Evolutionary conservation across 768 basidiomycete genomes (phyloP).

Genomic region (Suillus cothurnatus): DNA sequence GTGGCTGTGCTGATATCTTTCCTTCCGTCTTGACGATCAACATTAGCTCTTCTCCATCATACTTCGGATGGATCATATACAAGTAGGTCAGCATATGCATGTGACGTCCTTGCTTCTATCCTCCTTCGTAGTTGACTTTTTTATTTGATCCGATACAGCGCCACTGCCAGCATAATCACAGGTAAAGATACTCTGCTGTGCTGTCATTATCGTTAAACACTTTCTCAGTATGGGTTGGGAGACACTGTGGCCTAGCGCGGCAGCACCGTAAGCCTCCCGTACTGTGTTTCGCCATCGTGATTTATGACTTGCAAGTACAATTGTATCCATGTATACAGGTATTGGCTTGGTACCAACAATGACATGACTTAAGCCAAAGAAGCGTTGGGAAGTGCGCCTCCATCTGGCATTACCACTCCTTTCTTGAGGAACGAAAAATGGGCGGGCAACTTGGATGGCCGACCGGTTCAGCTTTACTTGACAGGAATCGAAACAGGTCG

Average conservation of each 20-base stretch:
- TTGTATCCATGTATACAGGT: not conserved
- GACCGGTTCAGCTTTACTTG: not conserved
- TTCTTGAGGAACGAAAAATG: not conserved
- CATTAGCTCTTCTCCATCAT: not conserved
- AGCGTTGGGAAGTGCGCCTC: not conserved
- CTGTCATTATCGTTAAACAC: not conserved
- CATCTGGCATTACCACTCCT: not conserved
- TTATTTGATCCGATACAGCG: not conserved
- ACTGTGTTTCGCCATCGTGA: not conserved
- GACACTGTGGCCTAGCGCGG: too few relatives aligned
- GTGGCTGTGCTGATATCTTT: not conserved
- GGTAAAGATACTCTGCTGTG: not conserved
- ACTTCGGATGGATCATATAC: not conserved
- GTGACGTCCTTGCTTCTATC: not conserved
- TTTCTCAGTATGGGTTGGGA: not conserved
- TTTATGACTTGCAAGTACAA: too few relatives aligned
- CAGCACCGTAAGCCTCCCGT: not conserved
- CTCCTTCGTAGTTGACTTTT: not conserved
- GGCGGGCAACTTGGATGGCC: not conserved
- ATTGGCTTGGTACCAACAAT: not conserved
- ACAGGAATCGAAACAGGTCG: not conserved
- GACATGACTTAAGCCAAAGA: not conserved
- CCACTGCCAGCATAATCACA: slow-evolving; percentile 1
- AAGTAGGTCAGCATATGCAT: not conserved
- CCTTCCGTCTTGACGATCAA: slow-evolving; percentile 1